Evolutionary conservation across 345 rosid genomes (phyloP), one percentile per base, ranked within the genome.

Genomic region (Anacardium occidentale): DNA sequence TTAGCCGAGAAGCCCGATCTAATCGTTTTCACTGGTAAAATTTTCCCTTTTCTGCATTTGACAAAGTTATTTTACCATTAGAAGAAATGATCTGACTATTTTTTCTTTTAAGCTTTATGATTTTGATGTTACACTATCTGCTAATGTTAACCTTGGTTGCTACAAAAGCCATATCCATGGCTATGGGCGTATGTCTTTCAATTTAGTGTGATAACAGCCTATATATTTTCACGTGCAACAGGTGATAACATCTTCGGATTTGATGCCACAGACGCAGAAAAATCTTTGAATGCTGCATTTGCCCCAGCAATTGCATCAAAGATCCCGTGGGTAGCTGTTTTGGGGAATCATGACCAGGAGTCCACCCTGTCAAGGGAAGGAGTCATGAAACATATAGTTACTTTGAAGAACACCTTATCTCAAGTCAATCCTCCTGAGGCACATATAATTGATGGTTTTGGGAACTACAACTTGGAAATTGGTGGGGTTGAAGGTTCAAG

Each of bases 321-420:
- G 61, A 88, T 95, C 71, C 97, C 97, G 22, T 95, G 98, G 99
- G 96, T 79, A 26, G 98, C 97, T 22, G 75, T 95, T 62, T 76
- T 92, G 61, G 99, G 99, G 32, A 95, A 92, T 74, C 98, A 95
- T 68, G 98, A 95, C 70, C 96, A 92, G 75, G 88, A 94, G 84
- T 85, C 91, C 12, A 85, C 86, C 53, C 79, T 94, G 64, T 88
- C 92, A 0, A 85, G 98, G 84, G 88, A 88, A 79, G 88, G 88
- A 40, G 83, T 94, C 44, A 94, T 92, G 98, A 92, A 85, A 64
- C 87, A 95, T 76, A 78, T 95, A 15, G 90, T 78, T 66, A 85
- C 80, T 48, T 75, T 95, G 60, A 77, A 86, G n/a, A 81, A 91
- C 82, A 77, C 98, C 14, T 63, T 89, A 78, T 87, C 99, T 74